Conservation (phyloP, 352 stramenopile genomes). For the Elongisporangium senticosum region DNA sequence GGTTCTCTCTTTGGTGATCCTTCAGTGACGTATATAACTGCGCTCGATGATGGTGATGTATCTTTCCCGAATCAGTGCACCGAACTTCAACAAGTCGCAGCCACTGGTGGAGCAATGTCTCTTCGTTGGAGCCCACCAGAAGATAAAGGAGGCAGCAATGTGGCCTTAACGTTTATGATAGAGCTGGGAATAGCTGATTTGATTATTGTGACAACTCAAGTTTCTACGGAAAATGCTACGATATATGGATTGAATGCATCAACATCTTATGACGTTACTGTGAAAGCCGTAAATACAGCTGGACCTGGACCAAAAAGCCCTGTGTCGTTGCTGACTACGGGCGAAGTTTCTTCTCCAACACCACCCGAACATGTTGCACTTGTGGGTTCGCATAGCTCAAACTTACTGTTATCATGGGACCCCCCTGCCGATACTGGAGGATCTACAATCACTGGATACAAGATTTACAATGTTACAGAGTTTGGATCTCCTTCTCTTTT, state of each 20-base stretch:
- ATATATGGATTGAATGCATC: conserved; percentile 40
- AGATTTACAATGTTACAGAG: conserved; percentile 26
- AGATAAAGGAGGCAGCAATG: conserved; percentile 24
- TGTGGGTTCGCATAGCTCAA: conserved; percentile 30
- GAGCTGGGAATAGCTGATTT: conserved; percentile 11
- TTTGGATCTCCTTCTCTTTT: conserved; percentile 15
- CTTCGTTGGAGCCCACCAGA: conserved; percentile 36
- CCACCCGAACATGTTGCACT: conserved; percentile 24
- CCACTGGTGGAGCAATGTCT: conserved; percentile 34
- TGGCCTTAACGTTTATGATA: conserved; percentile 24
- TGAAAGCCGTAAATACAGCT: conserved; percentile 25
- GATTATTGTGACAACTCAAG: conserved; percentile 4
- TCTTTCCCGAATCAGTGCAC: conserved; percentile 40
- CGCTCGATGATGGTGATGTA: conserved; percentile 46
- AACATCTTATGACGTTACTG: conserved; percentile 39
- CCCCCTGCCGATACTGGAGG: conserved; percentile 42
- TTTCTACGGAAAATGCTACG: conserved; percentile 3
- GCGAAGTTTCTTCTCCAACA: conserved; percentile 15
- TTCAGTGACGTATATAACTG: conserved; percentile 22
- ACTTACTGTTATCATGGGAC: conserved; percentile 36
- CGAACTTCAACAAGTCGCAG: conserved; percentile 12
- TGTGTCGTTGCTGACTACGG: conserved; percentile 21
- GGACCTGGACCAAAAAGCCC: conserved; percentile 18
- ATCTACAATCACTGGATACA: conserved; percentile 38
- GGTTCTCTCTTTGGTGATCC: conserved; percentile 21